Percentiles rank a stretch among this genome's conserved stretches.
These are phyloP conservation scores for Conringia planisiliqua DNA, from an alignment of 345 rosid species.

Conservation along the genomic window DNA sequence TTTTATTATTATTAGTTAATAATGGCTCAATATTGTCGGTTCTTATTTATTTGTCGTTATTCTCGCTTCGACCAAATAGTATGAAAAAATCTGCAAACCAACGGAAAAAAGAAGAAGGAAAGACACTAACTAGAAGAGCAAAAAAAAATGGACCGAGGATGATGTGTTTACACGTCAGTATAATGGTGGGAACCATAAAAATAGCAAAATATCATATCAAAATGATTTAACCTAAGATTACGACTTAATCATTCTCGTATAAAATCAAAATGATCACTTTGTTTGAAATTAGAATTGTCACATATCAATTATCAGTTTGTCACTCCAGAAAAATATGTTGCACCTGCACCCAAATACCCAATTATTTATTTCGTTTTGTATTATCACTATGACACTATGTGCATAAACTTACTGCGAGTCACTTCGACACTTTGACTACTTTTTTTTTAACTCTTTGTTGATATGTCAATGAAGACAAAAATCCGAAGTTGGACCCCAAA, in stretches of 20 bases:
- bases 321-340: not conserved
- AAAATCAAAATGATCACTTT: conserved; percentile 13
- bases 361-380: too few species aligned
- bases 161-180: conserved; percentile 28
- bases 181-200: conserved; percentile 10
- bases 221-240: conserved; percentile 30
- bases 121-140: not conserved
- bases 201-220: conserved; percentile 27
- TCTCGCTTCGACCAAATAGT: not conserved
- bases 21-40: conserved; percentile 9
- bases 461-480: conserved; percentile 8
- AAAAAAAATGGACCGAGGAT: not conserved
- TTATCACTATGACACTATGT: too few species aligned
- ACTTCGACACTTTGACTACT: not conserved
- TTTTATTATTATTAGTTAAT: not conserved
- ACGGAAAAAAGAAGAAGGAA: not conserved
- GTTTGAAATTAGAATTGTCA: conserved; percentile 3
- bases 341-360: not conserved
- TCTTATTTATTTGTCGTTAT: conserved; percentile 19
- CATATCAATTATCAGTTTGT: conserved; percentile 8
- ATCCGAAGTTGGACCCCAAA: not conserved
- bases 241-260: conserved; percentile 32
- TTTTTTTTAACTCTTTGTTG: not conserved
- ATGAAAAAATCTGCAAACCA: not conserved
- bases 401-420: too few species aligned